Conservation (phyloP, 1,284 basidiomycete genomes). For the Phaffia rhodozyma region DNA sequence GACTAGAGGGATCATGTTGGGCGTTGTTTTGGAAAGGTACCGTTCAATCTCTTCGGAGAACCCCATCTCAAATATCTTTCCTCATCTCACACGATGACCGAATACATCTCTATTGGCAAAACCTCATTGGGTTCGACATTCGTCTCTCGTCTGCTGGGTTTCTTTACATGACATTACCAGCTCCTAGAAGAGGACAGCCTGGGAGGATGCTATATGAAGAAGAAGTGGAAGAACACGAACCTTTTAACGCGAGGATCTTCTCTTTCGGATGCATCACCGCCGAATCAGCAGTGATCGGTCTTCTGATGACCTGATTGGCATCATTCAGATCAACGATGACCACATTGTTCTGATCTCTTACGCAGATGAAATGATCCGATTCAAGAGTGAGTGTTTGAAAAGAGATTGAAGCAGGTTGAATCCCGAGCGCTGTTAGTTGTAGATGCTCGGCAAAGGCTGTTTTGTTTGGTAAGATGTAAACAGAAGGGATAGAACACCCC, state of each 20-base stretch:
- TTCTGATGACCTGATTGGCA: constrained; percentile 87
- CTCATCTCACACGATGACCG: too few relatives aligned
- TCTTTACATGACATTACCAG: constrained; percentile 19
- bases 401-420: constrained; percentile 92
- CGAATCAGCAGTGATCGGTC: constrained; percentile 94
- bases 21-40: too few relatives aligned
- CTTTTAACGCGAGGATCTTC: constrained; percentile 94
- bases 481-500: constrained; percentile 2
- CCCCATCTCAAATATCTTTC: not conserved
- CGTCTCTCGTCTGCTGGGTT: too few relatives aligned
- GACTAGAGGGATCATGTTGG: too few relatives aligned
- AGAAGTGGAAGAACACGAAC: constrained; percentile 42
- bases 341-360: constrained; percentile 78
- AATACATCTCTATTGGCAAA: too few relatives aligned
- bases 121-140: too few relatives aligned
- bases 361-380: constrained; percentile 90
- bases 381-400: constrained; percentile 95
- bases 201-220: constrained; percentile 25
- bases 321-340: constrained; percentile 93
- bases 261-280: constrained; percentile 97
- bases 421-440: constrained; percentile 88
- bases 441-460: constrained; percentile 39
- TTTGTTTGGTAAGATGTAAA: constrained; percentile 2
- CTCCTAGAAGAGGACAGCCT: constrained; percentile 22
- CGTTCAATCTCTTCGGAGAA: not conserved